Evolutionary conservation across 805 yeast genomes (phyloP).

Genomic region (Candida patagonica): DNA sequence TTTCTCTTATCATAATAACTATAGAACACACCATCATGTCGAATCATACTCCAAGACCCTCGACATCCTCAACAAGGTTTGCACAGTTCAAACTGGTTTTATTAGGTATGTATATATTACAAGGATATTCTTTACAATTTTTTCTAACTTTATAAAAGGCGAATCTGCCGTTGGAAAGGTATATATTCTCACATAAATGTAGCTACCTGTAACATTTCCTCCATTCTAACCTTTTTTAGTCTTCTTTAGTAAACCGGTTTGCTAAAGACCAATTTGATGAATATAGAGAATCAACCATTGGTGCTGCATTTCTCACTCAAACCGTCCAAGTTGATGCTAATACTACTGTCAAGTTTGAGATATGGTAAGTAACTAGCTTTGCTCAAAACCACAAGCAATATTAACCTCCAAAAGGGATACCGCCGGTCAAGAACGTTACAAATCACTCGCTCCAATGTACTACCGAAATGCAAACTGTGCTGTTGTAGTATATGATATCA

Average conservation of each 20-base stretch:
- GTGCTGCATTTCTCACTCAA: slow-evolving; percentile 96
- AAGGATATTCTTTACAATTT: neutral
- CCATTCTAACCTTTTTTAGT: slow-evolving; percentile 30
- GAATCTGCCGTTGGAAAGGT: slow-evolving; percentile 78
- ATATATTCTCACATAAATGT: neutral
- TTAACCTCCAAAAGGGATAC: slow-evolving; percentile 58
- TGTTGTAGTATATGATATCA: slow-evolving; percentile 77
- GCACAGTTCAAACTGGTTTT: slow-evolving; percentile 62
- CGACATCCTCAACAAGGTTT: slow-evolving; percentile 28
- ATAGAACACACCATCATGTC: slow-evolving; percentile 2
- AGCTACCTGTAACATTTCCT: neutral
- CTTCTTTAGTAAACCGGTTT: slow-evolving; percentile 76
- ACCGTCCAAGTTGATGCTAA: slow-evolving; percentile 42
- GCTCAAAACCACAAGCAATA: neutral
- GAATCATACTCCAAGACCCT: slow-evolving; percentile 19
- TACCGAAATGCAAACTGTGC: slow-evolving; percentile 78
- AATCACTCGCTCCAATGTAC: slow-evolving; percentile 75
- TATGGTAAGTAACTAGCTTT: slow-evolving; percentile 29
- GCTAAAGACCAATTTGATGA: slow-evolving; percentile 63
- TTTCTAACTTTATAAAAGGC: slow-evolving; percentile 22
- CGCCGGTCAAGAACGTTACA: slow-evolving; percentile 90
- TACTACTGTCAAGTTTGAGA: slow-evolving; percentile 39
- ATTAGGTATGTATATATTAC: slow-evolving; percentile 37
- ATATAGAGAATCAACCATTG: slow-evolving; percentile 83
- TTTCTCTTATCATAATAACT: neutral